phyloP scores from a whole-genome alignment of 345 rosid genomes.

The Excoecaria agallocha region DNA sequence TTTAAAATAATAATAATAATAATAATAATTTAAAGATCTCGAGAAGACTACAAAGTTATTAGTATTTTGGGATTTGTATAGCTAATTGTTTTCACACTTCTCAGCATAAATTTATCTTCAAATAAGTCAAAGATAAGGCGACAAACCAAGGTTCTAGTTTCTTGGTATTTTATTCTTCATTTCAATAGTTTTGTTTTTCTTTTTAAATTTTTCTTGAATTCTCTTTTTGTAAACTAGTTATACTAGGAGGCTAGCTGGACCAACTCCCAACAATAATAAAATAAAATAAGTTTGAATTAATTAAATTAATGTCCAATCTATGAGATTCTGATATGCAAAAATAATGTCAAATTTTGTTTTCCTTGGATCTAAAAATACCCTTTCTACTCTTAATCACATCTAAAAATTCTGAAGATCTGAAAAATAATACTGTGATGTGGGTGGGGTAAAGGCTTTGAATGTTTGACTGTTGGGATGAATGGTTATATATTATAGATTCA shows the following conservation, averaged over 20 bases:
- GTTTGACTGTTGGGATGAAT: no score
- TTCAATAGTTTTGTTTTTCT: background rate
- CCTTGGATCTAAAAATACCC: conserved; percentile 28
- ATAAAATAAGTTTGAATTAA: background rate
- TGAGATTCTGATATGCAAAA: no score
- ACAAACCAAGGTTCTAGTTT: conserved; percentile 43
- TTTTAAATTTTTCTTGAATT: no score
- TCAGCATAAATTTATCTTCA: conserved; percentile 10
- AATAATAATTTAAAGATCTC: conserved; percentile 35
- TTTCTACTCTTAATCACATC: no score
- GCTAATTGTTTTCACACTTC: conserved; percentile 26
- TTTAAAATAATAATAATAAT: conserved; percentile 26
- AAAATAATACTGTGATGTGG: no score
- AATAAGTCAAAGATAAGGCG: conserved; percentile 36
- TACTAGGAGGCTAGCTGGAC: conserved; percentile 12
- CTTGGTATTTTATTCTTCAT: conserved; percentile 8
- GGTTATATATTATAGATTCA: no score
- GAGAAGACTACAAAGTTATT: conserved; percentile 26
- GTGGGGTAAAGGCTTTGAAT: no score
- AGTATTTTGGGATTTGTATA: conserved; percentile 22
- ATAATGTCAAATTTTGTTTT: conserved; percentile 6
- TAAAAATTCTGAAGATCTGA: no score
- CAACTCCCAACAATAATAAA: conserved; percentile 28
- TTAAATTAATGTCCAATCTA: conserved; percentile 28
- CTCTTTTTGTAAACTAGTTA: conserved; percentile 15